phyloP scores from a whole-genome alignment of 2,329 filamentous ascomycete genomes.

The Phialemoniopsis sp. region DNA sequence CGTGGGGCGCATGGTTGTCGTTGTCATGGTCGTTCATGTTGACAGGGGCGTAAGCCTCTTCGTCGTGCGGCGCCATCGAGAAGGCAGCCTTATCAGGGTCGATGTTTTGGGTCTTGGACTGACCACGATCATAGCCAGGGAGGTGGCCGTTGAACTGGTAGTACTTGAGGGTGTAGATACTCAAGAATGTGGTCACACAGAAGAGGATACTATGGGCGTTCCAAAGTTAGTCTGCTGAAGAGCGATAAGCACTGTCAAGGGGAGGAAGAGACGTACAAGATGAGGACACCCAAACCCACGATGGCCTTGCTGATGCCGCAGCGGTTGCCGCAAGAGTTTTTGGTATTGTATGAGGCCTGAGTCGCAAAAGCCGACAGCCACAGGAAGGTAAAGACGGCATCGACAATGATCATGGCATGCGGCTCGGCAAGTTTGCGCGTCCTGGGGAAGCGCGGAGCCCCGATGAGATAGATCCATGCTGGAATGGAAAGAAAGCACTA shows the following conservation, averaged over 20 bases:
- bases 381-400: constrained; percentile 53
- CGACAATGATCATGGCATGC: constrained; percentile 55
- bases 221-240: constrained; percentile 47
- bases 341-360: constrained; percentile 60
- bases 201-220: too few relatives aligned
- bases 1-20: constrained; percentile 20
- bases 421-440: constrained; percentile 59
- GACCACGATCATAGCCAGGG: constrained; percentile 54
- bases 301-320: constrained; percentile 61
- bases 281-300: constrained; percentile 58
- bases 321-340: constrained; percentile 47
- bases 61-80: constrained; percentile 62
- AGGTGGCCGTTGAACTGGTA: constrained; percentile 58
- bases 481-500: constrained; percentile 63
- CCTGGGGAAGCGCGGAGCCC: constrained; percentile 60
- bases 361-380: constrained; percentile 66
- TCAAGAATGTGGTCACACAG: constrained; percentile 47
- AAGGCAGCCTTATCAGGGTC: constrained; percentile 68
- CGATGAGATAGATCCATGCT: constrained; percentile 60
- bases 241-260: constrained; percentile 8
- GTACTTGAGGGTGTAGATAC: constrained; percentile 57
- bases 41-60: constrained; percentile 61
- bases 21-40: constrained; percentile 46
- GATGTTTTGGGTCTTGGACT: constrained; percentile 41
- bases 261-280: constrained; percentile 46